Base-by-base conservation (phyloP, 495 filamentous ascomycete species). In the Aspergillus carlsbadensis region DNA sequence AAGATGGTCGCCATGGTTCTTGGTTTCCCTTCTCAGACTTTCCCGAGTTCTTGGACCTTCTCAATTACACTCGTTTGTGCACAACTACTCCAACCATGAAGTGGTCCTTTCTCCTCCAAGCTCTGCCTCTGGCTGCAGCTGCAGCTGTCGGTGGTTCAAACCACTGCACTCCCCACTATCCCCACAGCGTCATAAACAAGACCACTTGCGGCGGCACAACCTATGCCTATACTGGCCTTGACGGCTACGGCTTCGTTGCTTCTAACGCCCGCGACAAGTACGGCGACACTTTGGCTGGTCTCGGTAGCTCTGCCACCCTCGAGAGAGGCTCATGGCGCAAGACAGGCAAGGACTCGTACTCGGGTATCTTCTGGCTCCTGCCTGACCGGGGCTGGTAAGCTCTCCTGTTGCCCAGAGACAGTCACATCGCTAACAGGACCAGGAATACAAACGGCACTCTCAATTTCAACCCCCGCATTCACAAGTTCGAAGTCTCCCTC, bases 361-460 rank as follows among this genome's bases (percentile, higher is more conserved):
- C 74, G 7, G 89, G 87, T 5, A 78, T 79, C 8, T 61, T 90
- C 31, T 92, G 80, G 65, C 71, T 78, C 10, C 68, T 90, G 4
- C 89, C 90, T 2, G 89, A 91, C 65, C 77, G 88, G 34, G 89
- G 89, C 49, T 92, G 89, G 85, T 80, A 42, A 34, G 53, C 11
- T 3, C 22, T 35, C 17, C 21, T 18, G 35, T 13, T 41, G 5
- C n/a, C 8, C 3, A 34, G 14, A 26, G 20, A 34, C 5, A 17
- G 22, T 29, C 24, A 20, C 1, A 15, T 43, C 41, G 43, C 35
- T 24, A 45, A 58, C 14, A 42, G n/a, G 18, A 0, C 18, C 55
- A 80, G 75, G 83, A 85, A 87, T 56, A 91, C 88, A 11, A 73
- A 91, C 60, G 90, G 90, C 11, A 92, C 89, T 0, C 67, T 85